A percentile compares a stretch with the other conserved stretches of the same genome.
These are phyloP conservation scores for Vigna reflexopilosa DNA, from an alignment of 306 rosid genomes.

Conservation along the genomic window DNA sequence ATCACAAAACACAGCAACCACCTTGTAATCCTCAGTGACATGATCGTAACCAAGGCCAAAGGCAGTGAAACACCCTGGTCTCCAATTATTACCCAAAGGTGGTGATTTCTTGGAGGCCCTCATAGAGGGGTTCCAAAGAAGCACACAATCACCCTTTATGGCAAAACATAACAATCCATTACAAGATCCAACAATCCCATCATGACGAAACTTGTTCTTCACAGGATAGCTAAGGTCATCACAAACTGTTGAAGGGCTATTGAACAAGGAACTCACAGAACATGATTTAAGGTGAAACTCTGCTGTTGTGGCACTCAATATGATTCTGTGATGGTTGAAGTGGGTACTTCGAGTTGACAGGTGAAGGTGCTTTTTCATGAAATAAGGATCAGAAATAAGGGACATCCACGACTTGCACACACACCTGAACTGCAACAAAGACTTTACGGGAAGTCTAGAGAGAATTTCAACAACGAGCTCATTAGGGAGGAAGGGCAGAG, in stretches of 20 bases:
- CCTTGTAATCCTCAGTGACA: conserved; percentile 52
- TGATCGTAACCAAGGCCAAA: conserved; percentile 64
- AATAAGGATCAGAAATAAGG: conserved; percentile 51
- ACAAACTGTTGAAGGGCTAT: conserved; percentile 38
- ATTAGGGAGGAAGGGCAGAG: conserved; percentile 47
- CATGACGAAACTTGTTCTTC: conserved; percentile 56
- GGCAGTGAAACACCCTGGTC: conserved; percentile 57
- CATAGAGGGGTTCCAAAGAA: conserved; percentile 60
- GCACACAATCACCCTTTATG: conserved; percentile 58
- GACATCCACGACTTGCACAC: conserved; percentile 56
- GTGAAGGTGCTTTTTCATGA: conserved; percentile 46
- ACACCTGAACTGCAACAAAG: conserved; percentile 52
- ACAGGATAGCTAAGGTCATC: conserved; percentile 54
- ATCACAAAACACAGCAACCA: conserved; percentile 59
- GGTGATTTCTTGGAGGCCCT: conserved; percentile 58
- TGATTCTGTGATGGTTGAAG: conserved; percentile 51
- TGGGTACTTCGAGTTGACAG: conserved; percentile 39
- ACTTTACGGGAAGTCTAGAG: conserved; percentile 55
- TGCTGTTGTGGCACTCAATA: conserved; percentile 53
- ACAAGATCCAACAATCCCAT: conserved; percentile 60
- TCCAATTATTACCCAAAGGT: conserved; percentile 60
- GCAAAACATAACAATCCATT: conserved; percentile 59
- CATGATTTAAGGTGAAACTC: conserved; percentile 58
- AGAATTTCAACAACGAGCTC: conserved; percentile 57
- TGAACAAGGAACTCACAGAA: conserved; percentile 42